phyloP scores from a whole-genome alignment of 176 grass and related monocot species.

The Ananas comosus region DNA sequence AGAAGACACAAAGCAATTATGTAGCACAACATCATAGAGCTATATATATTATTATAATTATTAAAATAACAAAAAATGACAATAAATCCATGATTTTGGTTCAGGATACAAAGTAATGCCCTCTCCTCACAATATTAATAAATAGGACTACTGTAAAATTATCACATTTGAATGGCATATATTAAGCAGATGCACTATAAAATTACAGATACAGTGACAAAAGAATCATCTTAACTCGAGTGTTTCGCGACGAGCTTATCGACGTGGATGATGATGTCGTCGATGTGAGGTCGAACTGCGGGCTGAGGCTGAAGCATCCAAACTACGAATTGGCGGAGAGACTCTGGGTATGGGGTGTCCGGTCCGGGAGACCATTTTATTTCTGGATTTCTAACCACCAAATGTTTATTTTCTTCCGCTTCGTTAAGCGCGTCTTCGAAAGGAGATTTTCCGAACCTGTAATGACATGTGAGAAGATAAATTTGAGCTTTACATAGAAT shows the following conservation, averaged over 20 bases:
- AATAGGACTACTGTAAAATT: not conserved
- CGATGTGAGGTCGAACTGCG: slow-evolving; percentile 60
- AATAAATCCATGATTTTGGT: not conserved
- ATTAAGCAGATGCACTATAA: slow-evolving; percentile 16
- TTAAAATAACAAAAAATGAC: not conserved
- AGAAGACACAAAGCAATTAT: not conserved
- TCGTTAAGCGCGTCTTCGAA: slow-evolving; percentile 82
- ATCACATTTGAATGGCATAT: not conserved
- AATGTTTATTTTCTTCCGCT: slow-evolving; percentile 57
- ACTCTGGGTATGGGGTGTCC: slow-evolving; percentile 40
- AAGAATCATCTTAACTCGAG: slow-evolving; percentile 44
- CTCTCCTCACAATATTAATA: not conserved
- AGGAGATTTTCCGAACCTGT: slow-evolving; percentile 70
- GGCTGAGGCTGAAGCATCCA: slow-evolving; percentile 95
- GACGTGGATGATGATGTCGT: slow-evolving; percentile 85
- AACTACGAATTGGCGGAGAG: slow-evolving; percentile 54
- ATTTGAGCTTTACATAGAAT: not conserved
- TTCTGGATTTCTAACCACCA: slow-evolving; percentile 49
- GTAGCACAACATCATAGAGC: not conserved
- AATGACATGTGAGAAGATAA: not conserved
- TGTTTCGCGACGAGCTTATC: slow-evolving; percentile 80
- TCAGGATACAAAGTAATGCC: not conserved
- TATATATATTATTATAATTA: not conserved
- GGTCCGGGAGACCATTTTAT: slow-evolving; percentile 62
- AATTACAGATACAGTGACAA: slow-evolving; percentile 3